phyloP scores from a whole-genome alignment of 163 green algal species.

The Coccomyxa subellipsoidea region DNA sequence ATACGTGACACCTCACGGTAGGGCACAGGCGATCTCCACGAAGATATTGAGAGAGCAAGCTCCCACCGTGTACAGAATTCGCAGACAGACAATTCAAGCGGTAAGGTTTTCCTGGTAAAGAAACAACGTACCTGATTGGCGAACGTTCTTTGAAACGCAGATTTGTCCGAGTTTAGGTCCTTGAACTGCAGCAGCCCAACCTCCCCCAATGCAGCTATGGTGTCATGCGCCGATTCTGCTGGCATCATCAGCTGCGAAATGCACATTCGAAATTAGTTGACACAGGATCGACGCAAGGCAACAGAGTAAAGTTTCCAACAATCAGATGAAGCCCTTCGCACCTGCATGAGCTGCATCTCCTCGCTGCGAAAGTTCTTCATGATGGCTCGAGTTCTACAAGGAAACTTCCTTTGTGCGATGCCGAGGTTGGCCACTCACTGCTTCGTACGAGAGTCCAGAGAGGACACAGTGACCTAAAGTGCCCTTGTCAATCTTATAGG shows the following conservation, averaged over 20 bases:
- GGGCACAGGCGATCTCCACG: too few relatives aligned
- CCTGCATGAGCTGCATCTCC: conserved; percentile 95
- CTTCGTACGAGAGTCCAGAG: background rate
- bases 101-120: too few relatives aligned
- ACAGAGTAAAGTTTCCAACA: background rate
- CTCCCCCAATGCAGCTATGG: conserved; percentile 83
- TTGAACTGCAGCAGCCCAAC: conserved; percentile 96
- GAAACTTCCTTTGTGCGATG: background rate
- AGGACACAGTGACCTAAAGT: background rate
- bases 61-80: too few relatives aligned
- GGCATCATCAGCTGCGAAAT: conserved; percentile 93
- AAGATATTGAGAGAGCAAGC: too few relatives aligned
- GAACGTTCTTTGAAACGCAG: conserved; percentile 92
- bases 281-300: background rate
- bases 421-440: background rate
- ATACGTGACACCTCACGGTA: too few relatives aligned
- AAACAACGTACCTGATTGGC: conserved; percentile 81
- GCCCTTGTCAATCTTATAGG: background rate
- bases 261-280: background rate
- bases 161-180: conserved; percentile 92
- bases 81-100: too few relatives aligned
- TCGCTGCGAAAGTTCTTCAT: conserved; percentile 91
- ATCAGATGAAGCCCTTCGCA: conserved; percentile 27
- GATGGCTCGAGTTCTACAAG: background rate
- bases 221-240: conserved; percentile 89